phyloP scores from a whole-genome alignment of 2,329 filamentous ascomycete genomes.

The Trichoderma polysporum region DNA sequence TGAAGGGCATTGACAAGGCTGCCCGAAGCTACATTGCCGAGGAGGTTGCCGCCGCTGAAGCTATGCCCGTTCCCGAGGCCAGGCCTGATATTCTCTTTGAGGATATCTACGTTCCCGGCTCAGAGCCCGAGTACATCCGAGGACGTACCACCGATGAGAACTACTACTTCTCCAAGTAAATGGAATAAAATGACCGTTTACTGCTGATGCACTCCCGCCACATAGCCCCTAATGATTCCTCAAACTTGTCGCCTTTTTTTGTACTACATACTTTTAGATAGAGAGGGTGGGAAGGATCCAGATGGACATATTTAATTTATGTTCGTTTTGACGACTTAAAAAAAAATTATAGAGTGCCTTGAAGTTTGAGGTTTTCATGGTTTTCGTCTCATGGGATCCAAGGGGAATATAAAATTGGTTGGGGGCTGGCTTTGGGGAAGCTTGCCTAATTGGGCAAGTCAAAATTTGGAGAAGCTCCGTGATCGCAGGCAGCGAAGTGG shows the following conservation, averaged over 20 bases:
- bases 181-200: neutral
- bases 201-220: conserved; percentile 21
- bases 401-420: neutral
- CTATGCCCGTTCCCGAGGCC: conserved; percentile 77
- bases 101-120: conserved; percentile 90
- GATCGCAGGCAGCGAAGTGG: neutral
- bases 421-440: neutral
- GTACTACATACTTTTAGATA: conserved; percentile 29
- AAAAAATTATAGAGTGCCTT: neutral
- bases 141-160: conserved; percentile 90
- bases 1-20: conserved; percentile 95
- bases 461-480: neutral
- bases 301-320: conserved; percentile 20
- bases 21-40: conserved; percentile 80
- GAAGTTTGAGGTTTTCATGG: neutral
- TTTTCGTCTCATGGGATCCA: neutral
- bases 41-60: conserved; percentile 88
- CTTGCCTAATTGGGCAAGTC: conserved; percentile 1
- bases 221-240: conserved; percentile 33
- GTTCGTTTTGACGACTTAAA: conserved; percentile 13
- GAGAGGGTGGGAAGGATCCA: conserved; percentile 27
- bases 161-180: conserved; percentile 74
- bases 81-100: conserved; percentile 85
- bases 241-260: conserved; percentile 31
- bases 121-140: conserved; percentile 83